Conservation (phyloP, 345 rosid genomes). For the Abelmoschus esculentus region DNA sequence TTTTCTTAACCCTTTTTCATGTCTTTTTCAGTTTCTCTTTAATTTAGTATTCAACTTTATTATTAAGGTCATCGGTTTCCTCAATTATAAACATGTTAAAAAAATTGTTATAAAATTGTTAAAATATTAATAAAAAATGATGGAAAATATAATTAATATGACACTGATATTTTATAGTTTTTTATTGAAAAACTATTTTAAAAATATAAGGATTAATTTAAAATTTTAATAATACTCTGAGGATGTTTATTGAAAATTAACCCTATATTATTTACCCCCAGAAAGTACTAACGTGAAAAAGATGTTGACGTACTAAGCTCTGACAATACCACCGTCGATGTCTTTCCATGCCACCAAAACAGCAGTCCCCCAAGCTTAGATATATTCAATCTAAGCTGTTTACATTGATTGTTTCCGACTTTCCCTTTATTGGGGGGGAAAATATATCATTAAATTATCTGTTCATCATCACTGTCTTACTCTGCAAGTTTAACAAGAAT, state of each 20-base stretch:
- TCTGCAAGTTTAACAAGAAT: too few species aligned
- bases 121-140: too few species aligned
- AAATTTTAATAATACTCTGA: too few species aligned
- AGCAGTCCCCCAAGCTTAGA: not conserved
- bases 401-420: not conserved
- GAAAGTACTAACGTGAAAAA: not conserved
- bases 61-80: not conserved
- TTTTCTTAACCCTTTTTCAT: not conserved
- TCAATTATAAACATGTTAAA: too few species aligned
- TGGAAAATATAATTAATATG: too few species aligned
- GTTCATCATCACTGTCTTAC: not conserved
- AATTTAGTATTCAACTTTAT: not conserved
- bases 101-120: too few species aligned
- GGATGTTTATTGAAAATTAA: too few species aligned
- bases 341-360: not conserved
- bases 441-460: not conserved
- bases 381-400: not conserved
- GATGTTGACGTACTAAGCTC: not conserved
- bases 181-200: too few species aligned
- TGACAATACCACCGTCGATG: slow-evolving; percentile 9
- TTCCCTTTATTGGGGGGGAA: not conserved
- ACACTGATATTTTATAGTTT: too few species aligned
- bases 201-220: too few species aligned
- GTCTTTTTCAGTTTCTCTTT: slow-evolving; percentile 15
- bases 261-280: too few species aligned